Evolutionary conservation across 805 yeast genomes (phyloP).

Genomic region (Candida michaelii): DNA sequence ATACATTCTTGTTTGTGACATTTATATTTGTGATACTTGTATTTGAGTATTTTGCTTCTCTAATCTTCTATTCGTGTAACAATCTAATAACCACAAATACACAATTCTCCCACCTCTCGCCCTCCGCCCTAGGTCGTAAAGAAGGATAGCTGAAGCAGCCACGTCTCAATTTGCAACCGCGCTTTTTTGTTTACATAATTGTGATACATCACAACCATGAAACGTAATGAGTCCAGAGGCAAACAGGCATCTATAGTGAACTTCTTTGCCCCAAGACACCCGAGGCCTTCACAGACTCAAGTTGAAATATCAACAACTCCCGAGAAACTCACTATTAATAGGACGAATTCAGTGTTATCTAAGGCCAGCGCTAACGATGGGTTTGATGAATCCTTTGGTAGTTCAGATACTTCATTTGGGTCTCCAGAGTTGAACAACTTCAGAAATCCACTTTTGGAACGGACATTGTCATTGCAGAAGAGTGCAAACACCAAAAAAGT

Average conservation of each 20-base stretch:
- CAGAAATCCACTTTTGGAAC: constrained; percentile 27
- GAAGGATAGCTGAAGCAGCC: too few relatives aligned
- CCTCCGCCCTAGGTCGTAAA: neutral
- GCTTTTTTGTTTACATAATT: constrained; percentile 2
- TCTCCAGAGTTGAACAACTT: constrained; percentile 39
- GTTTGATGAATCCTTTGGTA: constrained; percentile 27
- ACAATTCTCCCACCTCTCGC: neutral
- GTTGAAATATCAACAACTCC: constrained; percentile 10
- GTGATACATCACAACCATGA: neutral
- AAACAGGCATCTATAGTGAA: constrained; percentile 29
- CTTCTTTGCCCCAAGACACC: constrained; percentile 21
- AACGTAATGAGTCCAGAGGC: constrained; percentile 6
- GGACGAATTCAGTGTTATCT: constrained; percentile 24
- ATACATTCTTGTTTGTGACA: too few relatives aligned
- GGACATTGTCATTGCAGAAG: neutral
- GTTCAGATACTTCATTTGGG: constrained; percentile 37
- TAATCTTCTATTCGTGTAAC: too few relatives aligned
- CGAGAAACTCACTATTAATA: constrained; percentile 9
- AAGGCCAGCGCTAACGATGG: constrained; percentile 20
- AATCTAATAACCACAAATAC: too few relatives aligned
- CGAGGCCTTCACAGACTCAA: neutral
- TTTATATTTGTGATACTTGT: too few relatives aligned
- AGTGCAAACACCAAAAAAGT: neutral
- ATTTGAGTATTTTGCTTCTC: too few relatives aligned
- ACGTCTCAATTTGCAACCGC: constrained; percentile 6